Conservation (phyloP, 1,284 basidiomycete genomes). For the Rhizoctonia solani region DNA sequence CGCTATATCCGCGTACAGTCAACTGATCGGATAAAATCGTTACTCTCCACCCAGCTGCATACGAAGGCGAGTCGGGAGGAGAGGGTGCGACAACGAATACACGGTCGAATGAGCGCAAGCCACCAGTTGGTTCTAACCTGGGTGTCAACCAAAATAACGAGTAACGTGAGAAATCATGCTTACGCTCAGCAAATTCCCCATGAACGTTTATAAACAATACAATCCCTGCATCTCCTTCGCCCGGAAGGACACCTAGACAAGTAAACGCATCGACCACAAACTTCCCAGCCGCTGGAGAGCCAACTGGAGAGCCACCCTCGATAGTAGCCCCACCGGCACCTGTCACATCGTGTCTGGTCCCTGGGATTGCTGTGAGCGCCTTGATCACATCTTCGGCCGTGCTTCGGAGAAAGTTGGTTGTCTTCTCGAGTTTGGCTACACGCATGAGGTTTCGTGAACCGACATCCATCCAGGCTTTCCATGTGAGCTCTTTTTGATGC, state of each 20-base stretch:
- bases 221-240: conserved; percentile 49
- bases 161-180: conserved; percentile 43
- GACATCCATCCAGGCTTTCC: conserved; percentile 68
- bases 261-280: conserved; percentile 92
- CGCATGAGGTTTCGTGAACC: conserved; percentile 80
- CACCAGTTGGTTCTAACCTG: conserved; percentile 50
- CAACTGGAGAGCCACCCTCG: not conserved
- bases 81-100: conserved; percentile 87
- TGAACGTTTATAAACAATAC: conserved; percentile 82
- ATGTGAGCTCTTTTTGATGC: conserved; percentile 78
- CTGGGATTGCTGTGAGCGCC: conserved; percentile 67
- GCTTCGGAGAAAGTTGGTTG: conserved; percentile 67
- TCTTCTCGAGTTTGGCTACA: conserved; percentile 62
- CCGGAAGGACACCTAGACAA: conserved; percentile 60
- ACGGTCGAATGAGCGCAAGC: conserved; percentile 90
- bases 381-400: conserved; percentile 71
- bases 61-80: conserved; percentile 76
- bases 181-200: conserved; percentile 90
- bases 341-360: conserved; percentile 78
- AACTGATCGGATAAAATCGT: conserved; percentile 88
- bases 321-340: conserved; percentile 46
- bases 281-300: conserved; percentile 57
- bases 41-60: conserved; percentile 85
- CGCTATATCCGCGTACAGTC: conserved; percentile 82
- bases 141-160: conserved; percentile 1